A percentile compares a stretch with the other conserved stretches of the same genome.
These are phyloP conservation scores for Candida quercuum DNA, from an alignment of 805 yeast species.

Conservation along the genomic window DNA sequence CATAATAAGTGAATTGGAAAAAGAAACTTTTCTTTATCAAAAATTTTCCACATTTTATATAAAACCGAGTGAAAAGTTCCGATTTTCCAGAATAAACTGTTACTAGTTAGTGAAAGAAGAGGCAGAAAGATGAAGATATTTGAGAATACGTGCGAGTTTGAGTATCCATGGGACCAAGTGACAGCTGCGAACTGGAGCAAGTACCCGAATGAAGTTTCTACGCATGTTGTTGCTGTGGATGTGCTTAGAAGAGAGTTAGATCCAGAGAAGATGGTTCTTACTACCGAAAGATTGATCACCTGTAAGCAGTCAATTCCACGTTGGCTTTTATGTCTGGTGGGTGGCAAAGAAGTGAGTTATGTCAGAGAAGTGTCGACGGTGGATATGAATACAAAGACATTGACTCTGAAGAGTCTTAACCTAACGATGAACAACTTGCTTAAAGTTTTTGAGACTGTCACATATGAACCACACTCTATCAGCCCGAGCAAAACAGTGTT, in stretches of 20 bases:
- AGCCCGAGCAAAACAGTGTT: conserved; percentile 58
- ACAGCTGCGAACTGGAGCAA: conserved; percentile 96
- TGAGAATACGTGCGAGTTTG: conserved; percentile 60
- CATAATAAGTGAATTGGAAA: too few relatives aligned
- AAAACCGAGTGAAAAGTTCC: not conserved
- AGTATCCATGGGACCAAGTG: conserved; percentile 90
- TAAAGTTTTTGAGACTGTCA: conserved; percentile 83
- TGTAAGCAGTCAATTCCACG: conserved; percentile 81
- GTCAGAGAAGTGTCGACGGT: conserved; percentile 89
- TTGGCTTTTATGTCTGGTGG: conserved; percentile 73
- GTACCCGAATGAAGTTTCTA: conserved; percentile 89
- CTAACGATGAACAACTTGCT: conserved; percentile 73
- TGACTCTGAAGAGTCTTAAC: conserved; percentile 81
- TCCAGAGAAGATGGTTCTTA: conserved; percentile 44
- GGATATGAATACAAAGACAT: conserved; percentile 55
- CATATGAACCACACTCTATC: conserved; percentile 61
- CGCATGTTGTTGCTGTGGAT: conserved; percentile 94
- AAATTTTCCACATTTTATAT: not conserved
- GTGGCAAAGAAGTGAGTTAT: conserved; percentile 66
- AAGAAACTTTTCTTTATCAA: too few relatives aligned
- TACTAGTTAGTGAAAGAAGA: too few relatives aligned
- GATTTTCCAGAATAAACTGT: too few relatives aligned
- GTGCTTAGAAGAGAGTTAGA: conserved; percentile 70
- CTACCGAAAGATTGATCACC: conserved; percentile 84
- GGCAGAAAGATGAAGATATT: conserved; percentile 86